Base-by-base conservation (phyloP, 768 basidiomycete genomes). In the Mycena olivaceomarginata region DNA sequence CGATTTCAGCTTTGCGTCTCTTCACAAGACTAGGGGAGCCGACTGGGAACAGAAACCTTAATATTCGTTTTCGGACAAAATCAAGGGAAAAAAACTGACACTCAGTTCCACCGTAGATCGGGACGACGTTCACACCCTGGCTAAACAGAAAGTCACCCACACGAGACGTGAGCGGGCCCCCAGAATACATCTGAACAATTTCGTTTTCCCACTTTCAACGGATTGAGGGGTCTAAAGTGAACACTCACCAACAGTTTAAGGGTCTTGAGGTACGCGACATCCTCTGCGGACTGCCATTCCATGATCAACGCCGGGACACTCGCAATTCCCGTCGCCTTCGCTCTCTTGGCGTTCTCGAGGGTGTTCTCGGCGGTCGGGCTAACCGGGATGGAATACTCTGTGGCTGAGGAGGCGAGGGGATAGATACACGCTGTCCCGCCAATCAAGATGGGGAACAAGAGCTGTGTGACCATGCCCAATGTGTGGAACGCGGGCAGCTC, bases 401-500 rank as follows among this genome's bases (percentile, higher is more conserved):
- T 71, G 12, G 79, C 74, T 12, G 73, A 75, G 20, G 81, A 81
- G 8, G 79, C 77, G 6, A 88, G 88, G 18, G 87, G 83, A 70
- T 83, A 88, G 5, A 89, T 53, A 13, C 75, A 81, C 0, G 84
- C 79, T 9, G 84, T 76, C 1, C 76, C 45, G 9, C 84, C 67
- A 31, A 51, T 71, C 46, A 80, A 84, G 15, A 88, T 37, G 4
- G 87, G 82, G 37, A 76, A 53, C 8, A 86, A 70, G 0, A 89
- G 64, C 45, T 87, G 86, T 2, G 80, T 62, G 12, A 67, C 63
- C 11, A 85, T 41, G 1, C 88, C 88, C 2, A 84, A 76, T 0
- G 80, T 82, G 75, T 90, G 87, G 80, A 89, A 89, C 9, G 87
- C 57, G 13, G 89, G 88, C 16, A 89, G 79, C 18, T 79, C 78